Conservation (phyloP, 129 eudicot species). For the Arctium minus region DNA sequence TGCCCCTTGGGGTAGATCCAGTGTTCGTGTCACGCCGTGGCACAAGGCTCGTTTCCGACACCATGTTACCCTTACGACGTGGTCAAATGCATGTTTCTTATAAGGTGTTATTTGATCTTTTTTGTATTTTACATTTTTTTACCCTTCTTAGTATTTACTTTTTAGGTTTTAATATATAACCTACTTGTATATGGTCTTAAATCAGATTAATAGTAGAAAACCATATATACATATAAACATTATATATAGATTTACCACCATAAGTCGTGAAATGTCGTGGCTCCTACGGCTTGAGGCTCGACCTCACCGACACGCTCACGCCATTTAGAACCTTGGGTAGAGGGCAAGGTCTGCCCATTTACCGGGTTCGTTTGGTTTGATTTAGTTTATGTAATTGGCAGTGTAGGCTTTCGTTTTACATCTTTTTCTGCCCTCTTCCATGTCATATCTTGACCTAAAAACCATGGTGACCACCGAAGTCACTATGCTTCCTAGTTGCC, state of each 20-base stretch:
- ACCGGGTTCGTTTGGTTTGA: background rate
- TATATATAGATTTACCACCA: background rate
- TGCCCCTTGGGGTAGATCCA: background rate
- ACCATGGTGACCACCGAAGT: background rate
- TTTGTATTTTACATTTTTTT: background rate
- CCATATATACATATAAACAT: background rate
- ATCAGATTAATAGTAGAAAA: background rate
- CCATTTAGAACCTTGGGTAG: background rate
- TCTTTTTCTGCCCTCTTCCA: background rate
- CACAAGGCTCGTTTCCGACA: background rate
- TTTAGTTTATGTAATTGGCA: background rate
- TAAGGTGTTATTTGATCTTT: background rate
- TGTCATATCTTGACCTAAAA: background rate
- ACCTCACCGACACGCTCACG: too few species aligned
- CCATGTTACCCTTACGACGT: background rate
- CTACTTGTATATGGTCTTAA: background rate
- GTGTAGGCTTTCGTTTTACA: background rate
- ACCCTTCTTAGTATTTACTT: background rate
- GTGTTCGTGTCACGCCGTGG: background rate
- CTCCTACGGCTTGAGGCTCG: background rate
- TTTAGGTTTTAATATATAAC: background rate
- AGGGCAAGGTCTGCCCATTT: background rate
- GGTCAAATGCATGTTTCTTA: background rate
- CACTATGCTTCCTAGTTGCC: background rate
- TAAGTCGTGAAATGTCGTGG: background rate